phyloP scores from a whole-genome alignment of 768 basidiomycete genomes.

The Leccinum incarnatum region DNA sequence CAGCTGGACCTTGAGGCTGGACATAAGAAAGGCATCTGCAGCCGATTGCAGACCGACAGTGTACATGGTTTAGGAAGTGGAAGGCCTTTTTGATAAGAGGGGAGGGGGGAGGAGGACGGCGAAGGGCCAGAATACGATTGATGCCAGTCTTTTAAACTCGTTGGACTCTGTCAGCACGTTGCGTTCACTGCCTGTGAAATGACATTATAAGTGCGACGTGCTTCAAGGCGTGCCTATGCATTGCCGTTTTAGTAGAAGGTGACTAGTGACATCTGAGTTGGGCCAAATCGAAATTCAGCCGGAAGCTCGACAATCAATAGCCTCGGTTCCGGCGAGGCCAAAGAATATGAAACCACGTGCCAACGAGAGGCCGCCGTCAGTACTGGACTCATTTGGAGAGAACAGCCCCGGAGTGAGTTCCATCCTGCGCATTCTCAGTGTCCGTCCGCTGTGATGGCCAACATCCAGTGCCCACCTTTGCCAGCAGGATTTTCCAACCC shows the following conservation, averaged over 20 bases:
- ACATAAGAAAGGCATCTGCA: conserved; percentile 36
- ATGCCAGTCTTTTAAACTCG: conserved; percentile 25
- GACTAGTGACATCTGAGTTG: background rate
- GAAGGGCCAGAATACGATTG: conserved; percentile 21
- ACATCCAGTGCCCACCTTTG: conserved; percentile 11
- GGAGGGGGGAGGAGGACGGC: conserved; percentile 15
- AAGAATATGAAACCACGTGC: conserved; percentile 20
- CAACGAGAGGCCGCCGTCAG: conserved; percentile 8
- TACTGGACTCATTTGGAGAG: conserved; percentile 7
- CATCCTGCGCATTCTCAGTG: conserved; percentile 9
- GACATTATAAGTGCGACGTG: conserved; percentile 25
- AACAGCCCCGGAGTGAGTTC: conserved; percentile 8
- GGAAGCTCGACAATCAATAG: conserved; percentile 20
- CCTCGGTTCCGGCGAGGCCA: conserved; percentile 28
- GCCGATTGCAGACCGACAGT: conserved; percentile 41
- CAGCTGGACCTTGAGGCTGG: conserved; percentile 33
- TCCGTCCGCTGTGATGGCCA: conserved; percentile 18
- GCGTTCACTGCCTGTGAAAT: conserved; percentile 20
- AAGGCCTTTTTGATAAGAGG: conserved; percentile 26
- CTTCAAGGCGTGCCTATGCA: conserved; percentile 24
- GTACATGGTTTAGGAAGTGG: conserved; percentile 35
- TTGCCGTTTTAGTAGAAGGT: conserved; percentile 8
- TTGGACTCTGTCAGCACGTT: conserved; percentile 21
- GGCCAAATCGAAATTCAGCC: conserved; percentile 14
- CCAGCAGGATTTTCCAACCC: conserved; percentile 27